Evolutionary conservation across 176 grass and related monocot species (phyloP), one percentile per base, ranked within the genome.

Genomic region (Chrysopogon serrulatus): DNA sequence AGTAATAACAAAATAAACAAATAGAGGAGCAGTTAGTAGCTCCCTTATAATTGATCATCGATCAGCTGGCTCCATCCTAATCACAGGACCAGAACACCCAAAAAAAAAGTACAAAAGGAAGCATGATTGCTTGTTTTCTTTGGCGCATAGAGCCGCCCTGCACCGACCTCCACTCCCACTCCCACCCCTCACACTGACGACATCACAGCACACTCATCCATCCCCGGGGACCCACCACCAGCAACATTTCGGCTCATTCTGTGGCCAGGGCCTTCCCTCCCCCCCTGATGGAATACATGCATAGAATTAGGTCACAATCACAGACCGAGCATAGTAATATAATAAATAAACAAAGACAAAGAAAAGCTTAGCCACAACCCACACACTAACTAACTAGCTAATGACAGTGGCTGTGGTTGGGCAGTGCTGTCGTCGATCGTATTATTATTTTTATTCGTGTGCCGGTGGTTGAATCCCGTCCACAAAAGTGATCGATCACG

Each of bases 391-490:
- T 44, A 43, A 21, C 18, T 49, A 59, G 5, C 23, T 18, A 31
- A 28, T 27, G 8, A 63, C 19, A 35, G 1, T n/a, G 53, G 6
- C 36, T n/a, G 1, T n/a, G 56, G 51, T 15, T 49, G 65, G 54
- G 24, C 30, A 32, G 69, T 30, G 80, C 65, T 11, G 75, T 79
- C 67, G 75, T 79, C 67, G 18, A 19, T 54, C 51, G 51, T 54
- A 53, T 49, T 54, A 1, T 47, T 54, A n/a, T n/a, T n/a, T n/a
- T n/a, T n/a, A n/a, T n/a, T n/a, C n/a, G n/a, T 9, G 77, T 54
- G 42, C 83, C 71, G 83, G 64, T 65, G 71, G 73, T 82, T 81
- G 65, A 82, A 82, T 47, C 21, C 34, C 65, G 65, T 49, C 87
- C 87, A 89, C 87, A 44, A 51, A 76, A 51, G 60, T 41, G 37